Conservation (phyloP, 106 monocot genomes). For the Allium sativum region DNA sequence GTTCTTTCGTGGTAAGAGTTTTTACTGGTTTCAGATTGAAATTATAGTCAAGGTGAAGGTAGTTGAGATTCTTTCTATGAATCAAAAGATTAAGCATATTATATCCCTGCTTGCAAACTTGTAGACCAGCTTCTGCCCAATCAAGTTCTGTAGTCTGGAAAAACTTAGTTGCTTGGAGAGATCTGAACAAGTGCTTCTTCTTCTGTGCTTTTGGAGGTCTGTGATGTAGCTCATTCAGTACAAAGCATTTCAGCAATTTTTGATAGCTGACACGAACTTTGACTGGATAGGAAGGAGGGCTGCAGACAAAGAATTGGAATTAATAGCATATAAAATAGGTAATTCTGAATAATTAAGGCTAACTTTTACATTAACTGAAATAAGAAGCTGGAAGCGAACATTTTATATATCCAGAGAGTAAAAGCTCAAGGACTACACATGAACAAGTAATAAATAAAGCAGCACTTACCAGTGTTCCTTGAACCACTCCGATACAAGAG, state of each 20-base stretch:
- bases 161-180: conserved; percentile 95
- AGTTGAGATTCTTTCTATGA: conserved; percentile 97
- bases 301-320: conserved; percentile 25
- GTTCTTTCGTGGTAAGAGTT: conserved; percentile 95
- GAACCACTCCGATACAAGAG: conserved; percentile 99
- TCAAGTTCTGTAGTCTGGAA: conserved; percentile 97
- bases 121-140: conserved; percentile 98
- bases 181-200: conserved; percentile 91
- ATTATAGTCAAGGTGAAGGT: conserved; percentile 98
- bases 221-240: conserved; percentile 94
- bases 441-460: background rate
- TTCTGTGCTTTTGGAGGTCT: conserved; percentile 99
- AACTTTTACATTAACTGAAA: no score
- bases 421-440: background rate
- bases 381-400: no score
- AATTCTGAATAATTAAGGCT: background rate
- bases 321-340: conserved; percentile 5
- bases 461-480: conserved; percentile 93
- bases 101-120: conserved; percentile 99
- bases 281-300: conserved; percentile 96
- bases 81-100: conserved; percentile 98
- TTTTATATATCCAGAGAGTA: background rate
- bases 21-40: conserved; percentile 99
- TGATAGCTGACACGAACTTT: conserved; percentile 99
- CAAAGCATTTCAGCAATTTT: conserved; percentile 95